These are phyloP conservation scores for Anethum foeniculum DNA, from an alignment of 140 eudicot species.

Conservation along the genomic window DNA sequence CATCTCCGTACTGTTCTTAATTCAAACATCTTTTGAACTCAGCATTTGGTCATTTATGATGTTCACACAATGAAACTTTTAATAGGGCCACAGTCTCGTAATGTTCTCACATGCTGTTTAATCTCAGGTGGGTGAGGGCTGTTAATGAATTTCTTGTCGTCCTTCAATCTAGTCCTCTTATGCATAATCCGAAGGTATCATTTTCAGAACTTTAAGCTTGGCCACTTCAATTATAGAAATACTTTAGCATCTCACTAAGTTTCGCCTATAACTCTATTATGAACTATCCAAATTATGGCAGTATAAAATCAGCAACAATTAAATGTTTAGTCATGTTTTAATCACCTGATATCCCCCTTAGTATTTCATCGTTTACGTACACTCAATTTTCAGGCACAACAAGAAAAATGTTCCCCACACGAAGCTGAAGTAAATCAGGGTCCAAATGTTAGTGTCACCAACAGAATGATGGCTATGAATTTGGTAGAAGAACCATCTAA, in stretches of 20 bases:
- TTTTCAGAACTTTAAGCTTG: not conserved
- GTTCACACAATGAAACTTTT: not conserved
- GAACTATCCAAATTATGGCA: not conserved
- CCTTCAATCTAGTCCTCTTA: conserved; percentile 54
- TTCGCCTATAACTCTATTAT: not conserved
- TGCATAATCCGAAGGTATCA: conserved; percentile 51
- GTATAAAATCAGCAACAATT: not conserved
- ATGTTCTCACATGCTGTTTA: not conserved
- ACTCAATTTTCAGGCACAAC: not conserved
- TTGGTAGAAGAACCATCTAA: conserved; percentile 23
- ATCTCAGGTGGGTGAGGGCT: conserved; percentile 93
- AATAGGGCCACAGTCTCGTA: not conserved
- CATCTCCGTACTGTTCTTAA: not conserved
- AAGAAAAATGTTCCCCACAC: conserved; percentile 14
- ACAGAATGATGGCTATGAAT: conserved; percentile 47
- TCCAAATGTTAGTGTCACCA: conserved; percentile 49
- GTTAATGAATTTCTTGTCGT: conserved; percentile 66
- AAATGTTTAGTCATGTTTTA: not conserved
- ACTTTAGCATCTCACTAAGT: not conserved
- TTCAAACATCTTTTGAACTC: not conserved
- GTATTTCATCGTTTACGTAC: not conserved
- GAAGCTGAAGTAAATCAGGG: conserved; percentile 64
- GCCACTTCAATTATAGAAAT: not conserved
- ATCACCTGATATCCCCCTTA: not conserved
- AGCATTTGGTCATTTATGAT: not conserved